phyloP scores from a whole-genome alignment of 768 basidiomycete species.

The Leccinellum rugosiceps region DNA sequence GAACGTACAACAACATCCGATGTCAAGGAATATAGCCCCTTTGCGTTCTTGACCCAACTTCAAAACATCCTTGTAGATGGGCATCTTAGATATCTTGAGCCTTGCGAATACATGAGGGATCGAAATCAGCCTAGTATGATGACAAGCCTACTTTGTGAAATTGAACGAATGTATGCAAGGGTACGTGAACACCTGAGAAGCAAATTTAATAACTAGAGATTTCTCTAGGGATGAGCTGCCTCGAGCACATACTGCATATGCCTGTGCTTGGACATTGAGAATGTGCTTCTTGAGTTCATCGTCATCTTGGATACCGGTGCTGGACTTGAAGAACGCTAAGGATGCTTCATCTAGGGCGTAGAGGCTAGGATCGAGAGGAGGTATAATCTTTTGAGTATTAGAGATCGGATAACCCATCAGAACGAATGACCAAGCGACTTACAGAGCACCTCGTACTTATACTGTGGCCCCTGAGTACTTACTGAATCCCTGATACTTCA shows the following conservation, averaged over 20 bases:
- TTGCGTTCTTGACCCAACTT: slow-evolving; percentile 34
- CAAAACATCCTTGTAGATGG: slow-evolving; percentile 29
- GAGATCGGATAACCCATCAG: neutral
- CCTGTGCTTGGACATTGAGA: slow-evolving; percentile 32
- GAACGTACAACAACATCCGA: slow-evolving; percentile 2
- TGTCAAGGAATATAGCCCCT: slow-evolving; percentile 41
- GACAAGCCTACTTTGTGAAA: slow-evolving; percentile 16
- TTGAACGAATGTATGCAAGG: slow-evolving; percentile 21
- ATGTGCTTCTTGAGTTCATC: slow-evolving; percentile 32
- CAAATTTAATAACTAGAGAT: neutral
- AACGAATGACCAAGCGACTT: neutral
- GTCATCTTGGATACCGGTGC: slow-evolving; percentile 30
- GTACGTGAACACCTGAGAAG: slow-evolving; percentile 20
- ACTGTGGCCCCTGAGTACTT: too few species aligned
- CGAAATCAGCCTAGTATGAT: neutral
- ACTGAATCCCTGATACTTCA: too few species aligned
- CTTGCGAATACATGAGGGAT: slow-evolving; percentile 8
- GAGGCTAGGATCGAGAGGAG: slow-evolving; percentile 13
- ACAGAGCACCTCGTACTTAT: neutral
- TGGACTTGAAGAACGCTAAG: slow-evolving; percentile 26
- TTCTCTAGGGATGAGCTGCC: neutral
- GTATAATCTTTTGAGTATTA: neutral
- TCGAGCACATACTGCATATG: slow-evolving; percentile 31
- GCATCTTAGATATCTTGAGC: slow-evolving; percentile 18
- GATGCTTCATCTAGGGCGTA: slow-evolving; percentile 13